Conservation (phyloP, 305 asterid species). For the Fraxinus latifolia region DNA sequence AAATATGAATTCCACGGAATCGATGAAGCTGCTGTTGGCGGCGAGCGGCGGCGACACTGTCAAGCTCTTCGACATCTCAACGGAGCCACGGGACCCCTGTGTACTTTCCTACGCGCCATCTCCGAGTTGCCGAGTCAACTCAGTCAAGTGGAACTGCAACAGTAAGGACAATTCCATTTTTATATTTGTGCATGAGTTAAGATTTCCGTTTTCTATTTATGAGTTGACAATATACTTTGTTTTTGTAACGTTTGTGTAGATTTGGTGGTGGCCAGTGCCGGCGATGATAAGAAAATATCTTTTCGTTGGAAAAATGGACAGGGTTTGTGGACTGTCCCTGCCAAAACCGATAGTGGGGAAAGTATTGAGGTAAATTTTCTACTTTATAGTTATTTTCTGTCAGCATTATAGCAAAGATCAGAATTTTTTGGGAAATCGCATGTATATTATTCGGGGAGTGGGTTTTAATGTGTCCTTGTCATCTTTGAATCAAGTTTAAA, state of each 20-base stretch:
- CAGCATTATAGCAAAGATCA: background rate
- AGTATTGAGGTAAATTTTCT: constrained; percentile 68
- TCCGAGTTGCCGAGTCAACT: constrained; percentile 70
- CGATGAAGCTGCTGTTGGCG: constrained; percentile 57
- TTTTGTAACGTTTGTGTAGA: constrained; percentile 32
- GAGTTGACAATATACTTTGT: background rate
- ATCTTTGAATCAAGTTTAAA: background rate
- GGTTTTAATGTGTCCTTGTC: background rate
- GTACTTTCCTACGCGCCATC: constrained; percentile 73
- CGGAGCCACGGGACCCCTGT: constrained; percentile 82
- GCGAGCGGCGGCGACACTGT: constrained; percentile 92
- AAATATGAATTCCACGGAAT: constrained; percentile 45
- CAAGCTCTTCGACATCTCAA: constrained; percentile 83
- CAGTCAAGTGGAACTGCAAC: constrained; percentile 96
- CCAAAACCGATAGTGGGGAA: constrained; percentile 62
- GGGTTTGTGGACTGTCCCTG: constrained; percentile 79
- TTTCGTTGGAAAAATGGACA: constrained; percentile 83
- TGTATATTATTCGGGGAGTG: background rate
- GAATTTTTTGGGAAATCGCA: background rate
- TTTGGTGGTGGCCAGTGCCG: constrained; percentile 95
- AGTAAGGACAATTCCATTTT: constrained; percentile 44
- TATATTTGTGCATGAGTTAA: constrained; percentile 5
- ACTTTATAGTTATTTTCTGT: background rate
- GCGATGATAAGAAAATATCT: constrained; percentile 80
- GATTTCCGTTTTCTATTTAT: background rate